A percentile compares a stretch with the other conserved stretches of the same genome.
phyloP scores from a whole-genome alignment of 805 yeast genomes.

The Candida nitratophila region DNA sequence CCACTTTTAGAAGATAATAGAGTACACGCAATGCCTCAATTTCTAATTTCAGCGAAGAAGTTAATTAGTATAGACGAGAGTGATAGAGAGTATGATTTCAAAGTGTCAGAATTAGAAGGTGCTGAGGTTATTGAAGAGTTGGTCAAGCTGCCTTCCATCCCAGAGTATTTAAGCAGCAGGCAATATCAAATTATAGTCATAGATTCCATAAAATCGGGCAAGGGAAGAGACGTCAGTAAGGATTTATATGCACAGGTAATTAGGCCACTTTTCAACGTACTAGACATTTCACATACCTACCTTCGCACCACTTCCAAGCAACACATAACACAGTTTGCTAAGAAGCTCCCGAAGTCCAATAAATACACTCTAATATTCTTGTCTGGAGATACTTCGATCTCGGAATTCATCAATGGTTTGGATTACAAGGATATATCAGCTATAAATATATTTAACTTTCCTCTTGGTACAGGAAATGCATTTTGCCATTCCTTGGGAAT shows the following conservation, averaged over 20 bases:
- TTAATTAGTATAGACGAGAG: no score
- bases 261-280: conserved; percentile 36
- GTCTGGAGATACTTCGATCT: conserved; percentile 83
- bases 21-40: no score
- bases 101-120: no score
- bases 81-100: no score
- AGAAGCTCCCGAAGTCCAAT: conserved; percentile 13
- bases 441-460: conserved; percentile 36
- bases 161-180: neutral
- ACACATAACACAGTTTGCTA: conserved; percentile 36
- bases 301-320: conserved; percentile 32
- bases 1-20: no score
- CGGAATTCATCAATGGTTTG: conserved; percentile 61
- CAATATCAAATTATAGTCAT: conserved; percentile 19
- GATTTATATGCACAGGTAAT: conserved; percentile 37
- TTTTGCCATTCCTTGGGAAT: conserved; percentile 55
- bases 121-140: no score
- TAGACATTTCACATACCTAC: conserved; percentile 32
- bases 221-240: conserved; percentile 25
- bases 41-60: no score
- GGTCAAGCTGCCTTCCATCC: neutral
- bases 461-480: conserved; percentile 87
- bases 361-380: conserved; percentile 47
- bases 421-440: neutral
- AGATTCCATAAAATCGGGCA: conserved; percentile 48